Conservation (phyloP, 1,139 yeast genomes). For the Scheffersomyces segobiensis region DNA sequence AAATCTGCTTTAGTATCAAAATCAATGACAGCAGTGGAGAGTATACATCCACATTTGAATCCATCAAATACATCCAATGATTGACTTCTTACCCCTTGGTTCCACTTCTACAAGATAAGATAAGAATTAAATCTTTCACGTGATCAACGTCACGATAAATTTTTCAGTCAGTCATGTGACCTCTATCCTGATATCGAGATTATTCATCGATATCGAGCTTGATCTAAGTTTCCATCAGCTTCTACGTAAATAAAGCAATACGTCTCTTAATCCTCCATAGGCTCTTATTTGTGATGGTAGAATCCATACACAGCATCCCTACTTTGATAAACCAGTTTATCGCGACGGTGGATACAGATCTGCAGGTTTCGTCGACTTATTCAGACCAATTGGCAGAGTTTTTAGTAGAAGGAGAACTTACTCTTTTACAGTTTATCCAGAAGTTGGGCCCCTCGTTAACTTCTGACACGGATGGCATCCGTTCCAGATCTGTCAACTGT, state of each 20-base stretch:
- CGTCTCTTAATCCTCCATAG: neutral
- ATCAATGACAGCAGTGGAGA: neutral
- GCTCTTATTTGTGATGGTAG: neutral
- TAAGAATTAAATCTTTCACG: neutral
- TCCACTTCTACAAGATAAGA: neutral
- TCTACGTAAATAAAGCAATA: neutral
- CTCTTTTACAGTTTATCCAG: slow-evolving; percentile 55
- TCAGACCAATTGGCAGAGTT: slow-evolving; percentile 30
- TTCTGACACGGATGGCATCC: slow-evolving; percentile 58
- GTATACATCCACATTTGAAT: neutral
- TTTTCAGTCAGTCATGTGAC: neutral
- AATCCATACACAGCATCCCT: slow-evolving; percentile 15
- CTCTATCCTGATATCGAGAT: neutral
- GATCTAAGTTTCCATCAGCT: neutral
- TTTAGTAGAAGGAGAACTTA: slow-evolving; percentile 31
- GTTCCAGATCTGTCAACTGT: slow-evolving; percentile 59
- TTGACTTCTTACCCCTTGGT: neutral
- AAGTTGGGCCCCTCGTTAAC: slow-evolving; percentile 61
- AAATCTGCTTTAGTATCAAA: neutral
- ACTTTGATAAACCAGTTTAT: slow-evolving; percentile 41
- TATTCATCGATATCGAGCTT: neutral
- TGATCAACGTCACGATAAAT: neutral
- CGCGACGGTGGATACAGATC: slow-evolving; percentile 39
- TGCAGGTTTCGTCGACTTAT: slow-evolving; percentile 27
- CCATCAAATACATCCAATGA: neutral